Conservation (phyloP, 208 protist genomes). For the Trypanosoma avium region DNA sequence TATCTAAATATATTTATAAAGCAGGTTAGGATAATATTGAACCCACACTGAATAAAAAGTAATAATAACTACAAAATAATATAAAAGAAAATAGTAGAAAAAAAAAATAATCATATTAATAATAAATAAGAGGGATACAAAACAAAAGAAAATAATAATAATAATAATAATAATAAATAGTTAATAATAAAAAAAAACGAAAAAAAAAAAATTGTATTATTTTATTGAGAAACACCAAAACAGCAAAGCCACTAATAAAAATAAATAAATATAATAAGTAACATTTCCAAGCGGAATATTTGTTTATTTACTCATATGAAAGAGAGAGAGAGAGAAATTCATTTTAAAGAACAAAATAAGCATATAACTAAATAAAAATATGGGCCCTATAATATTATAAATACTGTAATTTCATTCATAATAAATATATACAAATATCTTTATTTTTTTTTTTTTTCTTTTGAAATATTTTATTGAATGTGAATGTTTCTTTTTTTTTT, state of each 20-base stretch:
- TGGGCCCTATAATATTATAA: too few relatives aligned
- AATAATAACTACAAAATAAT: too few relatives aligned
- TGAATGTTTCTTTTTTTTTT: too few relatives aligned
- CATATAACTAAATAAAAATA: too few relatives aligned
- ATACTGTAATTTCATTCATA: background rate
- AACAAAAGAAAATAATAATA: background rate
- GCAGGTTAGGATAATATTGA: too few relatives aligned
- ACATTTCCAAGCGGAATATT: background rate
- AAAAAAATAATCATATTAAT: background rate
- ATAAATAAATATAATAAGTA: background rate
- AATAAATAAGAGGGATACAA: background rate
- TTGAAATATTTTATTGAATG: too few relatives aligned
- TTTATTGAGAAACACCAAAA: background rate
- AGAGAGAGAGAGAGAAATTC: too few relatives aligned
- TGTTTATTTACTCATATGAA: too few relatives aligned
- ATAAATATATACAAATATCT: background rate
- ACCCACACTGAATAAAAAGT: too few relatives aligned
- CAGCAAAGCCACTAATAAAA: background rate
- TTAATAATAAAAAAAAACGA: background rate
- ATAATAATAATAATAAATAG: slow-evolving; percentile 1
- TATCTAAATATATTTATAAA: too few relatives aligned
- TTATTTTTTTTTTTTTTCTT: background rate
- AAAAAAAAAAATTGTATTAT: background rate
- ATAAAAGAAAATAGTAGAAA: background rate
- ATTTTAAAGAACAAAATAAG: too few relatives aligned